Evolutionary conservation across 495 filamentous ascomycete species (phyloP).

Genomic region (Rostrohypoxylon terebratum): DNA sequence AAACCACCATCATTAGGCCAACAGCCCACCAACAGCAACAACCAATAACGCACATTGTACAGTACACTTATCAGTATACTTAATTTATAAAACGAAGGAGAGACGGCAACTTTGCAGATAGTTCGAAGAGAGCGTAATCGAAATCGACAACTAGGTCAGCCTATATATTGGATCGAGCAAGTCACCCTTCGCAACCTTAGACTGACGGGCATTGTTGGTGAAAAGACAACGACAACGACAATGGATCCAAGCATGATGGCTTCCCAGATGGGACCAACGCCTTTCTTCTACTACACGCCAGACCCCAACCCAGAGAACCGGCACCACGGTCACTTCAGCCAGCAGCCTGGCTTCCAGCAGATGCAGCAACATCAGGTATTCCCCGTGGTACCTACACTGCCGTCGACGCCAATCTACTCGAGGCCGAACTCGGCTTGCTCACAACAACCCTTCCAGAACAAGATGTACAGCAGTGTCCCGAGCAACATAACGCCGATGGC

Average conservation of each 20-base stretch:
- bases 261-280: conserved; percentile 76
- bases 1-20: conserved; percentile 65
- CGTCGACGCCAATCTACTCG: conserved; percentile 79
- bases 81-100: conserved; percentile 57
- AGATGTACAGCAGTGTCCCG: conserved; percentile 65
- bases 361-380: conserved; percentile 63
- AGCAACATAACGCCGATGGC: conserved; percentile 79
- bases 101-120: conserved; percentile 34
- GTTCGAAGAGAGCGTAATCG: conserved; percentile 18
- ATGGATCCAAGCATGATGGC: conserved; percentile 62
- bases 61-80: conserved; percentile 58
- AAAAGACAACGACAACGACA: conserved; percentile 42
- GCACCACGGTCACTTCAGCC: conserved; percentile 85
- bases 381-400: conserved; percentile 65
- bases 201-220: conserved; percentile 31
- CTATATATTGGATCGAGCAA: conserved; percentile 5
- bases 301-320: conserved; percentile 78
- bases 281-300: conserved; percentile 93
- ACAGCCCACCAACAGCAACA: conserved; percentile 44
- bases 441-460: conserved; percentile 70
- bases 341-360: conserved; percentile 70
- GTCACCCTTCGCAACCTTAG: conserved; percentile 21
- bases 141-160: conserved; percentile 38
- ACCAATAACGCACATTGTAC: conserved; percentile 48
- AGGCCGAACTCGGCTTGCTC: conserved; percentile 73